phyloP scores from a whole-genome alignment of 495 filamentous ascomycete species.

The Neurospora sp. region DNA sequence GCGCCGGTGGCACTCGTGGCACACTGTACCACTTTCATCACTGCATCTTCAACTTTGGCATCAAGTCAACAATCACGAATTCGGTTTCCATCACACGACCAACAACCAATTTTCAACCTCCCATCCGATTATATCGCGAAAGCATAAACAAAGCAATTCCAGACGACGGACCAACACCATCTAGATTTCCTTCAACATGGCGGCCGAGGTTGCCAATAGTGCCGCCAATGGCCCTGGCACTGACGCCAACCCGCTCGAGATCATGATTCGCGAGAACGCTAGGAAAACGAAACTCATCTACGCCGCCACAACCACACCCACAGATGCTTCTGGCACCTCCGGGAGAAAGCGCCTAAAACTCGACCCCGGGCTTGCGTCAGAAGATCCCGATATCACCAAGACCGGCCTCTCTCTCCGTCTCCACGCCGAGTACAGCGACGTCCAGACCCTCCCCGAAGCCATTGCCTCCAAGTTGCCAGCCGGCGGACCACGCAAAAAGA shows the following conservation, averaged over 20 bases:
- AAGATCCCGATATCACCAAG: conserved; percentile 30
- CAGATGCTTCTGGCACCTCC: conserved; percentile 7
- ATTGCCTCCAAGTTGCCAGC: conserved; percentile 75
- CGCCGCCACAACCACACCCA: conserved; percentile 13
- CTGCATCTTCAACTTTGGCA: background rate
- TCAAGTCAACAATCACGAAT: background rate
- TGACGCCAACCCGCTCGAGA: conserved; percentile 21
- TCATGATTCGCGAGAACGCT: conserved; percentile 31
- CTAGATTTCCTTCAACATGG: conserved; percentile 3
- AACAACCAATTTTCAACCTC: background rate
- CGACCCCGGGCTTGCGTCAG: conserved; percentile 21
- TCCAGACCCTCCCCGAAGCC: conserved; percentile 70
- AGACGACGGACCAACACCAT: background rate
- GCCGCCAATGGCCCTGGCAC: conserved; percentile 9
- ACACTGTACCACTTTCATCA: background rate
- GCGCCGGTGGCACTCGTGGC: background rate
- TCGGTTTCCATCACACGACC: background rate
- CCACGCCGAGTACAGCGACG: conserved; percentile 66
- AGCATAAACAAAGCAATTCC: background rate
- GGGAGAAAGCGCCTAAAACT: conserved; percentile 34
- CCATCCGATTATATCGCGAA: background rate
- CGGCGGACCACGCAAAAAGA: conserved; percentile 35
- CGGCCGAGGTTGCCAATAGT: conserved; percentile 16
- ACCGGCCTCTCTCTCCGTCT: conserved; percentile 34
- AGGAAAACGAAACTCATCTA: conserved; percentile 31